phyloP scores from a whole-genome alignment of 768 basidiomycete genomes.

The Lentinus brumalis region DNA sequence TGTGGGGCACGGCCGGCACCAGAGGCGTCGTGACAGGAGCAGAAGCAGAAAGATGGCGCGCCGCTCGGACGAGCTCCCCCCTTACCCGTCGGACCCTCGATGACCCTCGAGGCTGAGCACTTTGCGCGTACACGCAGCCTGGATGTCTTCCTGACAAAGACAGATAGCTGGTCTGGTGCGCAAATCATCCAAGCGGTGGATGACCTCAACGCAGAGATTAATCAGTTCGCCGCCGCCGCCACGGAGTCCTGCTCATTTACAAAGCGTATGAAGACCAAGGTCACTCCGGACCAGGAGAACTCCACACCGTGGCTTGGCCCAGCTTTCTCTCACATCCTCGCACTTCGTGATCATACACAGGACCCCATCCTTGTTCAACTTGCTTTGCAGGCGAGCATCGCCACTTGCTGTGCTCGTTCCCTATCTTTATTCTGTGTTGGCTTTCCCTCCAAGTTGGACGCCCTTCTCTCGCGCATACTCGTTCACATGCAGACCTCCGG shows the following conservation, averaged over 20 bases:
- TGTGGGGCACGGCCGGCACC: constrained; percentile 6
- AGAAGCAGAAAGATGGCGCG: constrained; percentile 20
- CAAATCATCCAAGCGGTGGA: constrained; percentile 79
- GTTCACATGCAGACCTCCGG: constrained; percentile 28
- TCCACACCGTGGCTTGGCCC: constrained; percentile 59
- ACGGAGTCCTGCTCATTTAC: constrained; percentile 56
- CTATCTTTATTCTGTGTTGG: constrained; percentile 75
- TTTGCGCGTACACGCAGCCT: constrained; percentile 56
- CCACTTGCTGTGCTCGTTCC: constrained; percentile 66
- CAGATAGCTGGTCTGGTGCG: constrained; percentile 73
- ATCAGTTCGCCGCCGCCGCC: constrained; percentile 77
- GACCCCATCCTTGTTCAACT: constrained; percentile 79
- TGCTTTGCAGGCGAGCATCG: constrained; percentile 70
- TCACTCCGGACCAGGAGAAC: constrained; percentile 45
- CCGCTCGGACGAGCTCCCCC: constrained; percentile 28
- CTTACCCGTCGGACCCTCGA: constrained; percentile 15
- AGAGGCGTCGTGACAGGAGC: constrained; percentile 22
- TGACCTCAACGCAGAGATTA: constrained; percentile 78
- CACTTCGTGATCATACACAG: constrained; percentile 67
- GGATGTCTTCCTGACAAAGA: constrained; percentile 73
- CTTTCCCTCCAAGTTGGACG: constrained; percentile 69
- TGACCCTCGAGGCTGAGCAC: constrained; percentile 48
- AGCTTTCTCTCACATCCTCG: constrained; percentile 60
- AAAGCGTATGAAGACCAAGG: constrained; percentile 26
- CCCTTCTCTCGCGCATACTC: constrained; percentile 44